Evolutionary conservation across 2,329 filamentous ascomycete species (phyloP).

Genomic region (Ophiostoma populinum): DNA sequence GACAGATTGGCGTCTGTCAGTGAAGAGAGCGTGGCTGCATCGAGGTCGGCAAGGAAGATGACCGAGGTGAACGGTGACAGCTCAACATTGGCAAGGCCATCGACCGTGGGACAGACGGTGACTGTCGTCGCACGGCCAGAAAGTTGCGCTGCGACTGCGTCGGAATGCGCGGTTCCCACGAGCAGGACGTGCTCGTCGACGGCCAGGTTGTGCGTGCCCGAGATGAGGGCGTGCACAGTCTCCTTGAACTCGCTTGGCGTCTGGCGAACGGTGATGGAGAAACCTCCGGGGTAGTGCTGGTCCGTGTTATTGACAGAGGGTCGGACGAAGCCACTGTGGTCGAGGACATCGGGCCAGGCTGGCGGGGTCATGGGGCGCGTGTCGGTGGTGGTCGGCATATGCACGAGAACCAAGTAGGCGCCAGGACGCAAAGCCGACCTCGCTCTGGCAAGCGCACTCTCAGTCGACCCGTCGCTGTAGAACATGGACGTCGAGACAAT

Average conservation of each 20-base stretch:
- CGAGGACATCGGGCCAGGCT: constrained; percentile 19
- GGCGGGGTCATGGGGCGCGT: constrained; percentile 14
- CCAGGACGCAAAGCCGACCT: constrained; percentile 15
- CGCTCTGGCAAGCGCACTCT: constrained; percentile 9
- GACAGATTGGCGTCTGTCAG: too few species aligned
- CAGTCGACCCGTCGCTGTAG: background rate
- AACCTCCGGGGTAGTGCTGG: constrained; percentile 18
- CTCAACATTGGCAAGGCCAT: constrained; percentile 10
- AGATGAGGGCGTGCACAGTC: too few species aligned
- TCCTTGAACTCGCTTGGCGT: constrained; percentile 14
- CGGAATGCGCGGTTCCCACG: too few species aligned
- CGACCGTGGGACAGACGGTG: constrained; percentile 11
- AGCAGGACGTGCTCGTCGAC: background rate
- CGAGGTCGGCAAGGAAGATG: constrained; percentile 21
- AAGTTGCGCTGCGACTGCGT: too few species aligned
- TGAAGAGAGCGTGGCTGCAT: too few species aligned
- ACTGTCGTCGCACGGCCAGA: background rate
- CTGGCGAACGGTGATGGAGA: constrained; percentile 22
- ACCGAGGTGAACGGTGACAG: constrained; percentile 15
- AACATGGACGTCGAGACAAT: constrained; percentile 13
- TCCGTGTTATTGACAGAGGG: constrained; percentile 16
- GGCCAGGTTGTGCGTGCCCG: too few species aligned
- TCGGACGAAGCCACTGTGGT: constrained; percentile 18
- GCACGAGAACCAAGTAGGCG: constrained; percentile 17
- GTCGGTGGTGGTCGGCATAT: constrained; percentile 9